phyloP scores from a whole-genome alignment of 371 early-diverging fungal species.

The Basidiobolus meristosporus region DNA sequence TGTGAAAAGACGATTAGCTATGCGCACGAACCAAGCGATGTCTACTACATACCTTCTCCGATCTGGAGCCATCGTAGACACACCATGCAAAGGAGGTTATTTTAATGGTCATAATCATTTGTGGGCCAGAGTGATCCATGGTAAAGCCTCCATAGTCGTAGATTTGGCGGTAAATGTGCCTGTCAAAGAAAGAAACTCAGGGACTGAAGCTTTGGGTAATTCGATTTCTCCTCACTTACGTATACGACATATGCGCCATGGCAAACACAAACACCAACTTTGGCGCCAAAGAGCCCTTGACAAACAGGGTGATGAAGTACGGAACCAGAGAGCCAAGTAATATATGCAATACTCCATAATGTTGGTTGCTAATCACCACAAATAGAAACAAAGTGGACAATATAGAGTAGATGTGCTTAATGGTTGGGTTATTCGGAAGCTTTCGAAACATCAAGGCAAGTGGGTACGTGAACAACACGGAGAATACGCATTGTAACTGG shows the following conservation, averaged over 20 bases:
- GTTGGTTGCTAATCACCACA: slow-evolving; percentile 28
- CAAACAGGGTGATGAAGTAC: slow-evolving; percentile 24
- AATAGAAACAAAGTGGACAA: slow-evolving; percentile 31
- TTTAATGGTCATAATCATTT: slow-evolving; percentile 85
- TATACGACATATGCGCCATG: slow-evolving; percentile 45
- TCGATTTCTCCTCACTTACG: not conserved
- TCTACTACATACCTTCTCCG: not conserved
- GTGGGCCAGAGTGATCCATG: slow-evolving; percentile 71
- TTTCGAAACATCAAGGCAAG: slow-evolving; percentile 15
- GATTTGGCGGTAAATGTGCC: slow-evolving; percentile 36
- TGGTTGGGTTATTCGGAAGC: slow-evolving; percentile 18
- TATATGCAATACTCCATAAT: slow-evolving; percentile 42
- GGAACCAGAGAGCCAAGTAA: slow-evolving; percentile 23
- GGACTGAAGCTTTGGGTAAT: not conserved
- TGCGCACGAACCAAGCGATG: not conserved
- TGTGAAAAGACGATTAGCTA: not conserved
- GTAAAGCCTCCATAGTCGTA: slow-evolving; percentile 22
- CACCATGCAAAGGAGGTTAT: slow-evolving; percentile 72
- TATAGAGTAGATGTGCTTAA: slow-evolving; percentile 59
- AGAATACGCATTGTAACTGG: slow-evolving; percentile 13
- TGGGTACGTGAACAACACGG: slow-evolving; percentile 14
- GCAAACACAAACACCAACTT: slow-evolving; percentile 42
- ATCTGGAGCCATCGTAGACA: slow-evolving; percentile 43
- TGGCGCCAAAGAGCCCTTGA: slow-evolving; percentile 27
- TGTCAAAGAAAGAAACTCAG: slow-evolving; percentile 5